Conservation (phyloP, 139 green algal species). For the Coelastrella sp. region DNA sequence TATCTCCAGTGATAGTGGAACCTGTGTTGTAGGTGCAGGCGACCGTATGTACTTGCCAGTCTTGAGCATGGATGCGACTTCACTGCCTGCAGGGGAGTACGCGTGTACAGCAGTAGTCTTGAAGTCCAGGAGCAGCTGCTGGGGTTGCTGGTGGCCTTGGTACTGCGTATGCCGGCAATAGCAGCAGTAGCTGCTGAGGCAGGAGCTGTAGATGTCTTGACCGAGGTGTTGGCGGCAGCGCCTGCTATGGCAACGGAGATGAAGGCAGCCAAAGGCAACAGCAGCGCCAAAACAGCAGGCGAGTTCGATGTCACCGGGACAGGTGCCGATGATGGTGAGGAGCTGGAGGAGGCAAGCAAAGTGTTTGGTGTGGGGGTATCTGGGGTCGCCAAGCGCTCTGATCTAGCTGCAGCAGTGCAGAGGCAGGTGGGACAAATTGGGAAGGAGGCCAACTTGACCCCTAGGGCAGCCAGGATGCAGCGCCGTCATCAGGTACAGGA, state of each 20-base stretch:
- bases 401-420: slow-evolving; percentile 44
- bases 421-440: too few species aligned
- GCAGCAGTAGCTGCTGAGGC: slow-evolving; percentile 56
- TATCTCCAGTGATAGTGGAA: background rate
- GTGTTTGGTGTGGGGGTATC: slow-evolving; percentile 48
- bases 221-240: slow-evolving; percentile 18
- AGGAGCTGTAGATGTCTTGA: slow-evolving; percentile 48
- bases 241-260: slow-evolving; percentile 20
- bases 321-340: background rate
- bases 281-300: background rate
- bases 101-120: slow-evolving; percentile 32
- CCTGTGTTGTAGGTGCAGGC: too few species aligned
- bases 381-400: slow-evolving; percentile 45
- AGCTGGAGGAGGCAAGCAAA: background rate
- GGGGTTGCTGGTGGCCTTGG: slow-evolving; percentile 79
- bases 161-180: slow-evolving; percentile 79
- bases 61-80: background rate
- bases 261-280: slow-evolving; percentile 27
- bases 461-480: too few species aligned
- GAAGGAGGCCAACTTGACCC: too few species aligned
- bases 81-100: slow-evolving; percentile 36
- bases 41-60: background rate
- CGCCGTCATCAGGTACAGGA: too few species aligned
- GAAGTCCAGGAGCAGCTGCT: slow-evolving; percentile 72
- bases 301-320: background rate